Percentiles rank a stretch among this genome's conserved stretches.
Evolutionary conservation across 768 basidiomycete genomes (phyloP).

Genomic region (Phylloporus sp.): DNA sequence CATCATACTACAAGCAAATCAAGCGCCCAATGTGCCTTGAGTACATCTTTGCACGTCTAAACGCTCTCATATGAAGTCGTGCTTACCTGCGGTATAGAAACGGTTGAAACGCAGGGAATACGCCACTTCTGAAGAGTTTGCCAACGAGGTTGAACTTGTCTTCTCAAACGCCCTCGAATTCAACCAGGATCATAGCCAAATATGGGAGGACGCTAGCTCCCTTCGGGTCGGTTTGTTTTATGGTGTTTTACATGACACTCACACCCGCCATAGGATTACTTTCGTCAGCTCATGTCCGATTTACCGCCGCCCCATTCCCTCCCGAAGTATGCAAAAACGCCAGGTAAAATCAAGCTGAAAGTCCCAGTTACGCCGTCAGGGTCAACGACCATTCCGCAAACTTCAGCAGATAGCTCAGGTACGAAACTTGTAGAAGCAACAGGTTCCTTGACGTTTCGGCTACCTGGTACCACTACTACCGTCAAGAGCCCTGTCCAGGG

Average conservation of each 20-base stretch:
- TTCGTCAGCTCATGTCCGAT: constrained; percentile 74
- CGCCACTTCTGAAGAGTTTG: constrained; percentile 60
- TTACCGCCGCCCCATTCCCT: constrained; percentile 65
- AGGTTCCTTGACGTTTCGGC: constrained; percentile 19
- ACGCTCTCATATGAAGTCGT: not conserved
- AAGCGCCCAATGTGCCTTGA: constrained; percentile 77
- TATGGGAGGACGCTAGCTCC: constrained; percentile 73
- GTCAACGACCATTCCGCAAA: constrained; percentile 12
- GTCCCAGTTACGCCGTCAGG: constrained; percentile 40
- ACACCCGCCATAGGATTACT: constrained; percentile 52
- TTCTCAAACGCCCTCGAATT: constrained; percentile 87
- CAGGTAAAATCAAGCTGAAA: constrained; percentile 70
- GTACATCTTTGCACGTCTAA: constrained; percentile 62
- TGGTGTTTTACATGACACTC: constrained; percentile 6
- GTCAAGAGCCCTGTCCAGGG: constrained; percentile 23
- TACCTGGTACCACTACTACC: constrained; percentile 18
- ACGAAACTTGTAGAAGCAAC: constrained; percentile 15
- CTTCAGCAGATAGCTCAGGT: constrained; percentile 9
- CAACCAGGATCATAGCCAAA: constrained; percentile 80
- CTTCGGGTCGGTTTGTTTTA: constrained; percentile 50
- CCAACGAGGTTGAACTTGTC: constrained; percentile 83
- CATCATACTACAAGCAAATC: constrained; percentile 76
- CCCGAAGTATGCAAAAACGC: constrained; percentile 54
- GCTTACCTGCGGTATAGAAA: constrained; percentile 47
- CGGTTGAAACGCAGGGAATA: constrained; percentile 81